Percentiles rank a stretch among this genome's conserved stretches.
phyloP scores from a whole-genome alignment of 768 basidiomycete species.

The Lyophyllum semitale region DNA sequence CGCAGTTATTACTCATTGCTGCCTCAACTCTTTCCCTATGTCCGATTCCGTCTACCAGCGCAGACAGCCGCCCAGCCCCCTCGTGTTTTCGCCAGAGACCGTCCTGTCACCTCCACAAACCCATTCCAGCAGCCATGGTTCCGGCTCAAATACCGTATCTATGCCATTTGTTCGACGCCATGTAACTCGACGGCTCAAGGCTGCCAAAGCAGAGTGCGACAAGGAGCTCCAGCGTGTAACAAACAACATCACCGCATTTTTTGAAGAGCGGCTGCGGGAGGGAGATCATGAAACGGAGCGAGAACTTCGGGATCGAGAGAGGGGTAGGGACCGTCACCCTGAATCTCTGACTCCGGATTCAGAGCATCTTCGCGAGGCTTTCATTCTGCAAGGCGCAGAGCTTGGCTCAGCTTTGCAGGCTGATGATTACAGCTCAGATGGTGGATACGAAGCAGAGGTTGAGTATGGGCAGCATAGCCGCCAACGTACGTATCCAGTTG shows the following conservation, averaged over 20 bases:
- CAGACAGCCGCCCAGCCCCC: constrained; percentile 75
- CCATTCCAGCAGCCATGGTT: constrained; percentile 42
- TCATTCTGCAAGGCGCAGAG: constrained; percentile 59
- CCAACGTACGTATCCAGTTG: constrained; percentile 71
- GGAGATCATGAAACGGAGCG: constrained; percentile 72
- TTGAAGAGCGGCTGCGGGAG: constrained; percentile 87
- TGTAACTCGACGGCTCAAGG: constrained; percentile 89
- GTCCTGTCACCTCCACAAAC: constrained; percentile 52
- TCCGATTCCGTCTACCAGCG: constrained; percentile 52
- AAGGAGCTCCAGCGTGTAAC: constrained; percentile 94
- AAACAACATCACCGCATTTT: constrained; percentile 91
- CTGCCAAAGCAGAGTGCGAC: constrained; percentile 96
- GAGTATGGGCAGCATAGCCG: constrained; percentile 68
- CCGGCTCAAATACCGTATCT: constrained; percentile 75
- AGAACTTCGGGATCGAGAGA: constrained; percentile 57
- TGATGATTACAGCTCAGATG: constrained; percentile 79
- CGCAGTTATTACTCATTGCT: constrained; percentile 22
- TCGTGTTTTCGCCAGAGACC: constrained; percentile 73
- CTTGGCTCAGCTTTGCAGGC: constrained; percentile 56
- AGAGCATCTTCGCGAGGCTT: constrained; percentile 62
- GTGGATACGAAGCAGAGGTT: constrained; percentile 79
- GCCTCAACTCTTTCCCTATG: constrained; percentile 37
- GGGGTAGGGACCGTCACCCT: constrained; percentile 46
- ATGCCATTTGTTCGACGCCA: constrained; percentile 94
- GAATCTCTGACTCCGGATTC: constrained; percentile 59